Evolutionary conservation across 306 rosid species (phyloP).

Genomic region (Arachis hypogaea): DNA sequence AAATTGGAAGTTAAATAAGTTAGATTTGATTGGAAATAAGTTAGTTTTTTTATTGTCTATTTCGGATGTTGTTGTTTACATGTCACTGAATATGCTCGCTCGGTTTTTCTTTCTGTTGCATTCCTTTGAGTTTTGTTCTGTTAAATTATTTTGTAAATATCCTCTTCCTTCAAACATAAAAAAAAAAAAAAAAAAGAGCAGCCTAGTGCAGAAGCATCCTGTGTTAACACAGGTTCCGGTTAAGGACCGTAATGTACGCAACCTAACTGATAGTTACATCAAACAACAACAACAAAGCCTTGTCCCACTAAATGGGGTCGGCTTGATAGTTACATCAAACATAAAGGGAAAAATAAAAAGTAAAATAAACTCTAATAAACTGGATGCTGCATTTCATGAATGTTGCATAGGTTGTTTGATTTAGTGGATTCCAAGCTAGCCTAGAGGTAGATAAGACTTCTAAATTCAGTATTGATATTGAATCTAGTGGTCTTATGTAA

Average conservation of each 20-base stretch:
- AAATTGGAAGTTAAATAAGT: constrained; percentile 60
- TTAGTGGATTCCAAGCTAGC: neutral
- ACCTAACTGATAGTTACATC: no score
- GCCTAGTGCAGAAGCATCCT: no score
- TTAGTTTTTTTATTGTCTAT: constrained; percentile 73
- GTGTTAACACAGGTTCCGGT: no score
- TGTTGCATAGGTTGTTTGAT: constrained; percentile 12
- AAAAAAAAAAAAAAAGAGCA: no score
- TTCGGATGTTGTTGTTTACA: constrained; percentile 86
- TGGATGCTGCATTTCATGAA: constrained; percentile 4
- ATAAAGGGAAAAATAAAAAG: no score
- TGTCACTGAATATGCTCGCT: constrained; percentile 90
- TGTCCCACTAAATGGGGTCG: no score
- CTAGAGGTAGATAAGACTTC: no score
- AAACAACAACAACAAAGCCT: no score
- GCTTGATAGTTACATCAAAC: no score
- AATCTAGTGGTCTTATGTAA: constrained; percentile 6
- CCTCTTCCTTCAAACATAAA: no score
- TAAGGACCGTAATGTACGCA: no score
- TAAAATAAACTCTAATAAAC: neutral
- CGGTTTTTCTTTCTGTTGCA: constrained; percentile 72
- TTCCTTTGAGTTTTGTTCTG: constrained; percentile 42
- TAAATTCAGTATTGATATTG: constrained; percentile 10
- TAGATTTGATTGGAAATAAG: constrained; percentile 53
- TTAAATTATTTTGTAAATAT: no score